A percentile compares a stretch with the other conserved stretches of the same genome.
phyloP scores from a whole-genome alignment of 208 protist species.

The Acanthamoeba royreba region DNA sequence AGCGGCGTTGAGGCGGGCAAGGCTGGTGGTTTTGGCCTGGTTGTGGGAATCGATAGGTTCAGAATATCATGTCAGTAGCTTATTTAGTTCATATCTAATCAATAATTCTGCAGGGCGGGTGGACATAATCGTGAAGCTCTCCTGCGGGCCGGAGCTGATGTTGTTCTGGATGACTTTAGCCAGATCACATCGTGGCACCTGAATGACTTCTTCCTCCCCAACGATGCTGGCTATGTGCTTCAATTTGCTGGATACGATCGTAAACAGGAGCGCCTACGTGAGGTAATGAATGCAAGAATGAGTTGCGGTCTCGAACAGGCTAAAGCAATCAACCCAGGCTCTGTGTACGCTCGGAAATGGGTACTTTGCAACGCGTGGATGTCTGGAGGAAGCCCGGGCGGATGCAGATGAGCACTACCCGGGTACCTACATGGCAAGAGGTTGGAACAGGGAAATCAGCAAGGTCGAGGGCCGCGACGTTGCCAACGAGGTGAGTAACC shows the following conservation, averaged over 20 bases:
- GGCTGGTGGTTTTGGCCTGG: slow-evolving; percentile 14
- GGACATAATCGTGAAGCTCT: not conserved
- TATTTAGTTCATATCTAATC: too few species aligned
- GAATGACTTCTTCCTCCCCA: slow-evolving; percentile 43
- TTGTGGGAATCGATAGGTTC: slow-evolving; percentile 30
- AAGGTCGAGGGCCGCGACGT: not conserved
- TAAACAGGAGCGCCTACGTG: not conserved
- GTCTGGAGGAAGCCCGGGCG: not conserved
- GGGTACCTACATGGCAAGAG: slow-evolving; percentile 34
- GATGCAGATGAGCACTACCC: slow-evolving; percentile 25
- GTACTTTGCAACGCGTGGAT: slow-evolving; percentile 32
- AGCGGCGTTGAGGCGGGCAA: slow-evolving; percentile 12
- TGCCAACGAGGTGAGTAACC: not conserved
- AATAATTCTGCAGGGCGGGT: not conserved
- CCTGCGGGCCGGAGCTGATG: not conserved
- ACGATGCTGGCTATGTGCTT: not conserved
- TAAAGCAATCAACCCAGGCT: not conserved
- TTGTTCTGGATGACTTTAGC: slow-evolving; percentile 37
- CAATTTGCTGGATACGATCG: not conserved
- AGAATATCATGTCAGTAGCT: too few species aligned
- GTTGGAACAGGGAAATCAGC: slow-evolving; percentile 20
- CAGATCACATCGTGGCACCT: slow-evolving; percentile 13
- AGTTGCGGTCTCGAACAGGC: not conserved
- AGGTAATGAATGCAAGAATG: not conserved
- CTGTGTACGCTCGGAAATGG: slow-evolving; percentile 42